A percentile compares a stretch with the other conserved stretches of the same genome.
Evolutionary conservation across 1,284 basidiomycete species (phyloP).

Genomic region (Ustilago loliicola): DNA sequence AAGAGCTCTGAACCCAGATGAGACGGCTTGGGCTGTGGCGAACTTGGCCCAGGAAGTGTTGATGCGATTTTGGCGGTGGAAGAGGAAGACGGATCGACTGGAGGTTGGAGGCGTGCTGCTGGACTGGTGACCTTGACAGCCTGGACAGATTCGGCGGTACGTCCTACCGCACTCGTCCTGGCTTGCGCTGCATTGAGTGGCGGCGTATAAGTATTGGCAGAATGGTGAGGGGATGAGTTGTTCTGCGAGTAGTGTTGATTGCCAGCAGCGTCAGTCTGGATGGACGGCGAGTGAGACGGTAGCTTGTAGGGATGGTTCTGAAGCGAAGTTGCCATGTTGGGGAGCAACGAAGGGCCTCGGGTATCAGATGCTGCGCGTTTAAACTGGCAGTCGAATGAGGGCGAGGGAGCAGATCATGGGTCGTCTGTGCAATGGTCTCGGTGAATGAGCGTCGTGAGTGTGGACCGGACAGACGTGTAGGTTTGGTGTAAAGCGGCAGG

Average conservation of each 20-base stretch:
- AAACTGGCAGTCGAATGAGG: neutral
- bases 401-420: neutral
- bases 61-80: conserved; percentile 4
- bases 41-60: neutral
- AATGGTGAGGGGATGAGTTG: neutral
- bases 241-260: neutral
- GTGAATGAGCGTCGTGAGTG: too few species aligned
- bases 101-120: neutral
- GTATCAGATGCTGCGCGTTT: neutral
- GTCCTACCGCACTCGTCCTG: neutral
- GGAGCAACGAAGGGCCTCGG: neutral
- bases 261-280: neutral
- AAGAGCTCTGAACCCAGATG: conserved; percentile 39
- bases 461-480: too few species aligned
- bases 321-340: conserved; percentile 14
- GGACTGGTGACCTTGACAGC: neutral
- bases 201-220: neutral
- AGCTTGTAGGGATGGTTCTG: conserved; percentile 18
- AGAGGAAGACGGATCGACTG: neutral
- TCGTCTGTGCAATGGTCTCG: neutral
- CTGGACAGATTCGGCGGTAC: neutral
- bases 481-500: neutral
- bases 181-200: neutral
- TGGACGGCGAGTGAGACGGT: neutral
- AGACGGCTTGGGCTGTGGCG: conserved; percentile 15